phyloP scores from a whole-genome alignment of 805 yeast species.

The Ogataea degrootiae region DNA sequence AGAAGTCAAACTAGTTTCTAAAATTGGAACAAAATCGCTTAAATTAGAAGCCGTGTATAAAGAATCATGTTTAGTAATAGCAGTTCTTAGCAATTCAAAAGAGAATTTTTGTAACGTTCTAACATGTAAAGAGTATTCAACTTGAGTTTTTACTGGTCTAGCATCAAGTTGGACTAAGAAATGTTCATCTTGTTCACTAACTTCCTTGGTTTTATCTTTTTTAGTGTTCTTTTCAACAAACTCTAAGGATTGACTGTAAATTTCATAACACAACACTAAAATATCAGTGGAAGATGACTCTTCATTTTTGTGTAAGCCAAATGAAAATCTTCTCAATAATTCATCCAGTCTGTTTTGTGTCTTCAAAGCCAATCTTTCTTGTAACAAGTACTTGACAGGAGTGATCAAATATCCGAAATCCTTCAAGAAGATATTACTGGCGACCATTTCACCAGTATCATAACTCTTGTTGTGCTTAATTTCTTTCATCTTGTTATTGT shows the following conservation, averaged over 20 bases:
- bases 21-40: conserved; percentile 68
- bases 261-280: conserved; percentile 67
- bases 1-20: conserved; percentile 55
- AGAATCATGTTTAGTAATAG: conserved; percentile 57
- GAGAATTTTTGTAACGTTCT: conserved; percentile 70
- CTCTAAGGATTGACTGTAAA: conserved; percentile 51
- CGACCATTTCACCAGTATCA: conserved; percentile 78
- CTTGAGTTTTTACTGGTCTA: conserved; percentile 47
- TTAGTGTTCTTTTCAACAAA: conserved; percentile 16
- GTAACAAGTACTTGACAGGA: conserved; percentile 64
- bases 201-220: conserved; percentile 12
- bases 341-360: conserved; percentile 76
- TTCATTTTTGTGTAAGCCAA: conserved; percentile 73
- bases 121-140: conserved; percentile 51
- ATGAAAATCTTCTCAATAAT: conserved; percentile 65
- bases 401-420: conserved; percentile 53
- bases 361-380: conserved; percentile 61
- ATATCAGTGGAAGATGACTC: conserved; percentile 54
- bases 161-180: conserved; percentile 72
- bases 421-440: conserved; percentile 56
- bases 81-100: conserved; percentile 68
- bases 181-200: conserved; percentile 41
- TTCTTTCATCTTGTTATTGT: conserved; percentile 80
- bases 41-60: conserved; percentile 58
- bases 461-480: conserved; percentile 84